phyloP scores from a whole-genome alignment of 2,329 filamentous ascomycete genomes.

The Paecilomyces sp. region DNA sequence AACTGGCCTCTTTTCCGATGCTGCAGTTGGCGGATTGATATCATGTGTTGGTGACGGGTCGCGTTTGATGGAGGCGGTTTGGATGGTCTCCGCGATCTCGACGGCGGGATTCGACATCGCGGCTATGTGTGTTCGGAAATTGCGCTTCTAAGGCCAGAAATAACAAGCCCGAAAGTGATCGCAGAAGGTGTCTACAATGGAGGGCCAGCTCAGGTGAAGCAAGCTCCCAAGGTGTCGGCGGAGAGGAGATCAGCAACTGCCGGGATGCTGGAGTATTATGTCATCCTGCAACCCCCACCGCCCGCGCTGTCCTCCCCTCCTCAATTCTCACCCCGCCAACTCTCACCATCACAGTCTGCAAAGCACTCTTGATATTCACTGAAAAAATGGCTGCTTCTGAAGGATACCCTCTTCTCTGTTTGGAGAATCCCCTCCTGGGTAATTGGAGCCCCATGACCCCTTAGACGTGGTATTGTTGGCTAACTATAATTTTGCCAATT shows the following conservation, averaged over 20 bases:
- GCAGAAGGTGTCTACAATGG: neutral
- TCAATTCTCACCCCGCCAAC: neutral
- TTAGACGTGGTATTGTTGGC: neutral
- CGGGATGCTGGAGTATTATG: neutral
- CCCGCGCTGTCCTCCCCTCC: neutral
- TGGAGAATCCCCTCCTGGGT: slow-evolving; percentile 98
- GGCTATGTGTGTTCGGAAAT: neutral
- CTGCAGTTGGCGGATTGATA: slow-evolving; percentile 70
- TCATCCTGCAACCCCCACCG: neutral
- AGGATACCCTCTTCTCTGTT: slow-evolving; percentile 81
- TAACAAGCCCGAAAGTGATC: neutral
- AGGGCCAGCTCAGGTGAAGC: neutral
- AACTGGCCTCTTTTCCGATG: slow-evolving; percentile 59
- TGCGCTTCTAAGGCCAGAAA: neutral
- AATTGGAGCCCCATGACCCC: slow-evolving; percentile 23
- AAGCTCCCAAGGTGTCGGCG: neutral
- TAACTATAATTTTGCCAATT: slow-evolving; percentile 4
- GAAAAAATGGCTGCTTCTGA: slow-evolving; percentile 63
- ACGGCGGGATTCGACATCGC: slow-evolving; percentile 37
- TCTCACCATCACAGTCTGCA: neutral
- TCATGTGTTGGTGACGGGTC: slow-evolving; percentile 67
- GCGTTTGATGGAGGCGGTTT: slow-evolving; percentile 70
- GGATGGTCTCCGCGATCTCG: slow-evolving; percentile 70
- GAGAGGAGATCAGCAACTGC: neutral
- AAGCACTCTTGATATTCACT: neutral